Base-by-base conservation (phyloP, 352 stramenopile genomes). In the Pseudoperonospora humuli region DNA sequence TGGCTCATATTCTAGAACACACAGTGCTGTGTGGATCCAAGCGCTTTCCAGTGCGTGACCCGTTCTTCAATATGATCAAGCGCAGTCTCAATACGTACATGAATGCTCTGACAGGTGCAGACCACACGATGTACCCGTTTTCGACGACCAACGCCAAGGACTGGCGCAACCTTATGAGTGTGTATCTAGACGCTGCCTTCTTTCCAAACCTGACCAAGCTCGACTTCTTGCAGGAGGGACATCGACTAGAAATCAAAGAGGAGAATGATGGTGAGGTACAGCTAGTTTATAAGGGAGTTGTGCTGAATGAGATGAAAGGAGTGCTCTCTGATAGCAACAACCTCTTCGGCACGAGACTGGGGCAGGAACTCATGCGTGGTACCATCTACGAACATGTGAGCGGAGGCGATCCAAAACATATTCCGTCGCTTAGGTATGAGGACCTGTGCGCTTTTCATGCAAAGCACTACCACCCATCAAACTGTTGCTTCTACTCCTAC, bases 261-360 rank as follows among this genome's bases (percentile, higher is more conserved):
- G 54, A 63, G 2, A 66, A 65, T 3, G 46, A 44, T 11, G 53
- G 54, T 39, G 58, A 76, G 19, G 50, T 59, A 17, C 48, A 75
- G 20, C 64, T 91, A 6, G 45, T 75, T 24, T 84, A 80, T 55
- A 91, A 91, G 48, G 96, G 96, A 33, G 95, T 99, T n/a, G 96
- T 99, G n/a, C 97, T 97, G 61, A 99, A 99, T 57, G 96, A 99
- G 72, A 99, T 99, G 96, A 99, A 99, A 63, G 95, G 96, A 34
- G 92, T 98, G 4, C 93, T 98, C 49, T 98, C 89, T 10, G 93
- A 90, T 47, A 90, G 91, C 37, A 93, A 97, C 63, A 96, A 90
- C 27, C 63, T 97, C 11, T 84, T 98, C 34, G 77, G 72, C 21
- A 89, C 88, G 24, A 86, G 81, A 38, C 66, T 95, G 32, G 93